Base-by-base conservation (phyloP, 2,329 filamentous ascomycete genomes). In the Fusarium chuoi region DNA sequence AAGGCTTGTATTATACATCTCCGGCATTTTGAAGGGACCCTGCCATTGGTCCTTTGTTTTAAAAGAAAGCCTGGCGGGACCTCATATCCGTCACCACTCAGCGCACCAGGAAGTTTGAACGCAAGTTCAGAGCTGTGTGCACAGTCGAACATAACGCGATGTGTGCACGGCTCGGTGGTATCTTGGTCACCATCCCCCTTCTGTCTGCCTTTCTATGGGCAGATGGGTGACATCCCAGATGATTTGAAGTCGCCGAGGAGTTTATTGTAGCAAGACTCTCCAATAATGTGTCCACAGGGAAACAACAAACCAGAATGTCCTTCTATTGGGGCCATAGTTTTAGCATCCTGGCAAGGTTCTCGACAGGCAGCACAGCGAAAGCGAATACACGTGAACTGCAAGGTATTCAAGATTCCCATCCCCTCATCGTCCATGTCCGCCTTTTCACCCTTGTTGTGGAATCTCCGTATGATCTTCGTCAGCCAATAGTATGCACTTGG, bases 221-320 rank as follows among this genome's bases (percentile, higher is more conserved):
- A 78, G 22, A 12, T 33, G 7, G 35, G n/a, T 10, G 70, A 46
- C 9, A 5, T 20, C 15, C 15, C 20, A 6, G 36, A 39, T 2
- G 24, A 15, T 6, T 18, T 36, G 62, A 58, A 70, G 8, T 18
- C 7, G 22, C 14, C 28, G 35, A 54, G 18, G 17, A 75, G 45
- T 10, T 26, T 17, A 10, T 30, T 9, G 36, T 76, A 76, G 42
- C 76, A 78, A 5, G 56, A 46, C 28, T 54, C 44, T 7, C 70
- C 72, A 39, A 78, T 71, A 18, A 78, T 69, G 44, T 78, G 76
- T 6, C 76, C 76, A 26, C 76, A 78, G 3, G 76, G 72, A 28
- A 78, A 66, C 13, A 65, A 24, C 6, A 66, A 48, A 26, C 62
- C 51, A 24, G 26, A 15, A 44, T 68, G 65, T n/a, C 11, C 22